Evolutionary conservation across 306 rosid species (phyloP), one percentile per base, ranked within the genome.

Genomic region (Ormosia semicastrata): DNA sequence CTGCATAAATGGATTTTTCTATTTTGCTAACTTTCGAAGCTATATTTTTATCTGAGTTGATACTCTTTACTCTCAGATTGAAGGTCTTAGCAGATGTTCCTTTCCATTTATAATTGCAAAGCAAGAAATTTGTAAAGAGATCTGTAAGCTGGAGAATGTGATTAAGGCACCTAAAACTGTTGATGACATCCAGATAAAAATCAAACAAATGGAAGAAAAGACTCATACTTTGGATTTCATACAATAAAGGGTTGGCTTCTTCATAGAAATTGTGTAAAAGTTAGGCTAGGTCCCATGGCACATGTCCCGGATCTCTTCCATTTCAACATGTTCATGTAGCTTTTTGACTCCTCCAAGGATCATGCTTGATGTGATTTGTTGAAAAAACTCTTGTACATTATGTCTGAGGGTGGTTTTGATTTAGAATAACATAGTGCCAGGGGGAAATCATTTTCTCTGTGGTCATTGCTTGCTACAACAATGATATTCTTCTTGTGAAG

Each of bases 191-290:
- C 85, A 46, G 65, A 58, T 76, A 13, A 85, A 81, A 77, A 60
- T 85, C 58, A 85, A 78, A 47, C 85, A 76, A 52, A 30, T 79
- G 78, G 92, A 89, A 83, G 91, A 93, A 73, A 86, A 90, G 88
- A 84, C 89, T 78, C 92, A 73, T 37, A 95, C 97, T 13, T 71
- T 93, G 86, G 85, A 91, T 79, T 95, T 91, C 76, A 39, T 95
- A 70, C 95, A 95, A 54, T 98, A 93, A 89, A 87, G 87, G 98
- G 98, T 78, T 95, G 98, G 98, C 88, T 95, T 44, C 97, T 95
- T 74, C 98, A 93, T 82, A 91, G 97, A 83, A 87, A 74, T 80
- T 90, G 57, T 0, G 66, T 77, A 67, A 91, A 88, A 82, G 80
- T 66, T 82, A 88, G 95, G 86, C 87, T 93, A 15, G 92, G 95